These are phyloP conservation scores for Ophiocordyceps unilateralis DNA, from an alignment of 2,329 filamentous ascomycete species.

Conservation along the genomic window DNA sequence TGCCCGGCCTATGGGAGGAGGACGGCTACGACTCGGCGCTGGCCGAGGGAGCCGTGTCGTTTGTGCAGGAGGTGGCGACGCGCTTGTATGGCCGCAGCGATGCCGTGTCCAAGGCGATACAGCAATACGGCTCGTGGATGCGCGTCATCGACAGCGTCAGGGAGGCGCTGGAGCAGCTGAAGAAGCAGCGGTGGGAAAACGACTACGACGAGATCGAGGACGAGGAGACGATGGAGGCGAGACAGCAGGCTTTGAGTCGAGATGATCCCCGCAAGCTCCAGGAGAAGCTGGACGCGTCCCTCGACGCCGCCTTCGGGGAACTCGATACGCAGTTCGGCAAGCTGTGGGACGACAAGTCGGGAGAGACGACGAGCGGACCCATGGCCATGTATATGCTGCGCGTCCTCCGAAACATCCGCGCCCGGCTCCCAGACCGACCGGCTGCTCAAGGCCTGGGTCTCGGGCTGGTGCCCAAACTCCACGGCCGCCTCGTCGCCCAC, in stretches of 20 bases:
- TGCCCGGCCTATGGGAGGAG: constrained; percentile 48
- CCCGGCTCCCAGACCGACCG: constrained; percentile 39
- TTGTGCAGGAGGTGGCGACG: constrained; percentile 53
- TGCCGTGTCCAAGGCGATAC: constrained; percentile 42
- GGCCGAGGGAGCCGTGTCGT: constrained; percentile 43
- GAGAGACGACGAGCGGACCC: constrained; percentile 28
- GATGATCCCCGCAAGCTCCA: constrained; percentile 52
- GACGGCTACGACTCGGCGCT: constrained; percentile 48
- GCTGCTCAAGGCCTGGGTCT: constrained; percentile 38
- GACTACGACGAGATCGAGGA: constrained; percentile 59
- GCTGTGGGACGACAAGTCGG: constrained; percentile 29
- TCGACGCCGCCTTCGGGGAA: constrained; percentile 37
- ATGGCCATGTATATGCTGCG: constrained; percentile 54
- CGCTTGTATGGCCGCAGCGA: constrained; percentile 57
- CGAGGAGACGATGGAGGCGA: constrained; percentile 49
- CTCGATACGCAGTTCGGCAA: constrained; percentile 37
- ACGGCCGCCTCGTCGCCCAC: constrained; percentile 39
- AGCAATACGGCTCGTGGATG: constrained; percentile 56
- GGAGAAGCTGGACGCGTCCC: constrained; percentile 36
- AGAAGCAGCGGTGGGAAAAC: constrained; percentile 56
- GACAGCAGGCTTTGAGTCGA: constrained; percentile 50
- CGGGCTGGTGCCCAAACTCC: constrained; percentile 43
- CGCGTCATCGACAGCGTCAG: constrained; percentile 52
- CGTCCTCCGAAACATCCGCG: constrained; percentile 55
- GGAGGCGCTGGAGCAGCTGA: constrained; percentile 45